Base-by-base conservation (phyloP, 768 basidiomycete genomes). In the Russula abietina region DNA sequence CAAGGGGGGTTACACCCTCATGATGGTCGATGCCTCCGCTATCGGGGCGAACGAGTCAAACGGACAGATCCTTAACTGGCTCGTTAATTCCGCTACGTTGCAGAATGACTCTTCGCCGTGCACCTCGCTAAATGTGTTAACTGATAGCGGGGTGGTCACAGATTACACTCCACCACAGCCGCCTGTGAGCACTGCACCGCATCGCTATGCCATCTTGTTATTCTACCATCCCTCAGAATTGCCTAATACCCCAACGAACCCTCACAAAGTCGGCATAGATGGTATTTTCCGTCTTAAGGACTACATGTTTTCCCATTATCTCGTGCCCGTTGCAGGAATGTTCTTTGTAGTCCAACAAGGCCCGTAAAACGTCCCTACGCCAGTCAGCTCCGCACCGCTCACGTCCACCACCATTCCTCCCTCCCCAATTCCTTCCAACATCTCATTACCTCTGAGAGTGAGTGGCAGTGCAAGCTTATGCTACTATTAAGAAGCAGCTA, bases 31-130 rank as follows among this genome's bases (percentile, higher is more conserved):
- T 68, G 87, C 88, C 14, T 84, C 83, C 61, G 70, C 81, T 22
- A 85, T 86, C 43, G 89, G 89, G 41, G 74, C 81, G 51, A 79
- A 86, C 66, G 74, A 83, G 59, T 72, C 78, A 38, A 73, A 76
- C 9, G 85, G 83, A n/a, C 83, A 85, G 66, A 89, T 83, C 53
- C 81, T 88, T 60, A 91, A 92, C 76, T 93, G 89, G 89, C 81
- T 93, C 52, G 82, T 85, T 63, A 90, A 91, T 71, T 77, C 79
- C 26, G 88, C 82, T 19, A 77, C 77, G 4, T 62, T 87, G 43
- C 67, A n/a, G 11, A 10, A 71, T 26, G 75, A n/a, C 7, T n/a
- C 43, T n/a, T 41, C 41, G 17, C 19, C 32, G 9, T 33, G 32
- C 41, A 0, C 43, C n/a, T 45, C 48, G 24, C n/a, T 52, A 17